A percentile compares a stretch with the other conserved stretches of the same genome.
phyloP scores from a whole-genome alignment of 139 green algal species.

The Dunaliella primolecta region DNA sequence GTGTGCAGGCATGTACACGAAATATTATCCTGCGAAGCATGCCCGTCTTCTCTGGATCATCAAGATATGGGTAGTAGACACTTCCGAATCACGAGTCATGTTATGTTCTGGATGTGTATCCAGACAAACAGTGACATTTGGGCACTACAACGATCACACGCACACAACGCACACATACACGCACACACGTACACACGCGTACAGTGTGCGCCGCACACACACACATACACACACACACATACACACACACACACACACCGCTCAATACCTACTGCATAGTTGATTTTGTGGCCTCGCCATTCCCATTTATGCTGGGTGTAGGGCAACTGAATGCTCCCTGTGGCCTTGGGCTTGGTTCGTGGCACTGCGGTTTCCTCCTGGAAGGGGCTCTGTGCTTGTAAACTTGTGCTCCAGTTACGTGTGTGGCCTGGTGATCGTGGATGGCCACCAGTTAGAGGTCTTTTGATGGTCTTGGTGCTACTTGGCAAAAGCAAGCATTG shows the following conservation, averaged over 20 bases:
- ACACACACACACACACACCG: not conserved
- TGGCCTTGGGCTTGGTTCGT: no score
- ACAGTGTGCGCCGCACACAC: not conserved
- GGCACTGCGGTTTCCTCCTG: not conserved
- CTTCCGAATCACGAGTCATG: no score
- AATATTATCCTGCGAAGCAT: not conserved
- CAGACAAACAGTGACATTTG: no score
- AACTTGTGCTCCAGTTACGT: no score
- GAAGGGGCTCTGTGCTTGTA: not conserved
- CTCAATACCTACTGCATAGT: conserved; percentile 8
- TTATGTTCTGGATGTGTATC: no score
- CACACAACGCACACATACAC: no score
- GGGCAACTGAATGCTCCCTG: not conserved
- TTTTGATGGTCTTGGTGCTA: no score
- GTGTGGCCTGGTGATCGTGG: no score
- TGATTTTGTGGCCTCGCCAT: conserved; percentile 31
- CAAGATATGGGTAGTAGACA: not conserved
- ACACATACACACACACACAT: not conserved
- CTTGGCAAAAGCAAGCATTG: no score
- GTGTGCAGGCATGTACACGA: not conserved
- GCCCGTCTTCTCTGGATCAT: not conserved
- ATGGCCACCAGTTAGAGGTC: no score
- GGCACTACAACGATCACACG: no score
- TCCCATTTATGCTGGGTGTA: conserved; percentile 42
- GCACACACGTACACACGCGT: not conserved